Evolutionary conservation across 257 asterid species (phyloP).

Genomic region (Ballota nigra): DNA sequence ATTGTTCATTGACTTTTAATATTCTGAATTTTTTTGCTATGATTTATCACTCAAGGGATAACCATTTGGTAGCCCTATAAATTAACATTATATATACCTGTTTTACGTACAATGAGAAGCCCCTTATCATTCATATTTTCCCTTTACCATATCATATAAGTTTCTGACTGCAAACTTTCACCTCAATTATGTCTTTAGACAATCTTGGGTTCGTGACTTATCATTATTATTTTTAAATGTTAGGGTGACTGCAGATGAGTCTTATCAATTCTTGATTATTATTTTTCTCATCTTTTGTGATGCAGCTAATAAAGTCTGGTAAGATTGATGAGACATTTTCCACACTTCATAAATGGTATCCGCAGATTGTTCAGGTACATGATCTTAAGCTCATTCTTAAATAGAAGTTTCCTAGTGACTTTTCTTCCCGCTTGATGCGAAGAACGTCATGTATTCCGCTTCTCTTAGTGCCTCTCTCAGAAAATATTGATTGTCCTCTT

Average conservation of each 20-base stretch:
- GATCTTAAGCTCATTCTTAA: constrained; percentile 4
- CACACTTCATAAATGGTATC: constrained; percentile 64
- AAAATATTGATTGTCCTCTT: not conserved
- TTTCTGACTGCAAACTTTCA: not conserved
- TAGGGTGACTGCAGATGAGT: not conserved
- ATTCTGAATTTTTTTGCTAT: not conserved
- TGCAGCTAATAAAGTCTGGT: constrained; percentile 78
- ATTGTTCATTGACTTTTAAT: not conserved
- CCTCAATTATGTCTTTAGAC: not conserved
- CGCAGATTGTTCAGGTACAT: constrained; percentile 78
- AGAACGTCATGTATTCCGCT: not conserved
- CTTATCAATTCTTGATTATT: not conserved
- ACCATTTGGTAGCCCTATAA: not conserved
- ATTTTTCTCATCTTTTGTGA: constrained; percentile 19
- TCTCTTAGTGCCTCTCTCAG: not conserved
- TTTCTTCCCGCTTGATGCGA: not conserved
- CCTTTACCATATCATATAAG: too few species aligned
- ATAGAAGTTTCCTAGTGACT: not conserved
- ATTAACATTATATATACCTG: not conserved
- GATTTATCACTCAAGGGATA: not conserved
- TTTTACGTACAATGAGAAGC: not conserved
- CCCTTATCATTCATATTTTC: not conserved
- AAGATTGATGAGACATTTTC: constrained; percentile 68
- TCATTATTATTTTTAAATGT: not conserved
- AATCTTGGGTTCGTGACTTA: not conserved